A percentile compares a stretch with the other conserved stretches of the same genome.
Conservation (phyloP, 179 eudicot species). For the Spinacia oleracea region DNA sequence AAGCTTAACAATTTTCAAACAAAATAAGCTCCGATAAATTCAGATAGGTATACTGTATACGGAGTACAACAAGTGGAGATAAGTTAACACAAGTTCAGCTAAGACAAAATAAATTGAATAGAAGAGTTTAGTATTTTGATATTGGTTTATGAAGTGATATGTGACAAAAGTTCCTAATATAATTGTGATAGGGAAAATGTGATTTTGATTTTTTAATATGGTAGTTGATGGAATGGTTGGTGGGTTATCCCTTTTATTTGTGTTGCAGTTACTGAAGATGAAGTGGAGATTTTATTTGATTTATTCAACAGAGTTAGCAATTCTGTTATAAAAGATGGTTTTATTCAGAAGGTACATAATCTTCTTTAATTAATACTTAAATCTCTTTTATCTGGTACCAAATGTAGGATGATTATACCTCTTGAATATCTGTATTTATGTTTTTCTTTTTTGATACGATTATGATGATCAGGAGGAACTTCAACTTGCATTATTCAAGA, state of each 20-base stretch:
- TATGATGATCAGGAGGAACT: constrained; percentile 48
- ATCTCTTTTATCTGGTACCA: background rate
- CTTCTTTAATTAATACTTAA: background rate
- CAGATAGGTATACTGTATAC: no score
- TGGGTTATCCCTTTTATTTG: background rate
- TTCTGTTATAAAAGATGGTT: constrained; percentile 48
- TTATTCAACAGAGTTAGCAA: constrained; percentile 37
- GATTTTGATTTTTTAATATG: background rate
- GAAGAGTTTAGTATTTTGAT: no score
- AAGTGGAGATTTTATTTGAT: constrained; percentile 37
- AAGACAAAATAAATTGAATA: no score
- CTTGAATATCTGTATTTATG: background rate
- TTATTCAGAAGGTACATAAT: constrained; percentile 44
- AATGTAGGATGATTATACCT: background rate
- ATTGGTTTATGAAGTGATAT: no score
- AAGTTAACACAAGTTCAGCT: no score
- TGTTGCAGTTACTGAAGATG: constrained; percentile 34
- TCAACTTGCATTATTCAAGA: constrained; percentile 46
- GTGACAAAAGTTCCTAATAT: no score
- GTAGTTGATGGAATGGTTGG: background rate
- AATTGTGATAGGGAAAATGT: no score
- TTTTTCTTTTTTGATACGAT: background rate
- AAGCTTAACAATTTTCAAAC: no score
- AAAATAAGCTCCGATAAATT: no score
- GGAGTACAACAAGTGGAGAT: no score